Base-by-base conservation (phyloP, 2,329 filamentous ascomycete species). In the Pyrenophora graminea region DNA sequence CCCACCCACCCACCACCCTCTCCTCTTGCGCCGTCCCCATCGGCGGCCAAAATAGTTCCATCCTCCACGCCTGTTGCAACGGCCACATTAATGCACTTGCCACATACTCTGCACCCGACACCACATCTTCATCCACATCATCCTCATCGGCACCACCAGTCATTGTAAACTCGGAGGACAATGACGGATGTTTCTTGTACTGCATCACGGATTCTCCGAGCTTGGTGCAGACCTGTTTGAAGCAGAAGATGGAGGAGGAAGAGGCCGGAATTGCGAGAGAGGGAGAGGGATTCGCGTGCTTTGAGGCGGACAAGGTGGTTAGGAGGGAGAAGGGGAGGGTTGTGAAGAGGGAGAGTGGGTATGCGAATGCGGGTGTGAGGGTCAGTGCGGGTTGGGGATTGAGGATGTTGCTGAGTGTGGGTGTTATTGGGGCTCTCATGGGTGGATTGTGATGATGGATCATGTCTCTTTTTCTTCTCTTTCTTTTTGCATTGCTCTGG, bases 21-120 rank as follows among this genome's bases (percentile, higher is more conserved):
- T 27, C 63, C 15, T 58, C 65, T 17, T 68, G 65, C 50, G 59
- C 65, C 6, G 58, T 69, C 9, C 66, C 61, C 23, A 40, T 68
- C 23, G 66, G 66, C 37, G 60, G 61, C 34, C 56, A 55, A 17
- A 69, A 69, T 50, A 54, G 59, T 21, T 62, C 66, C 10, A 62
- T 67, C 23, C 59, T 69, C 32, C 65, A 69, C 41, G 59, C 56
- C 18, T 69, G 66, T 39, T 69, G 66, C 48, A 68, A 68, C 44
- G 59, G 64, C 7, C 62, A 69, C 48, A 61, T 69, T 55, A 68
- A 69, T 34, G 49, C 56, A 6, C 56, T 68, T 17, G 48, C 46
- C 12, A 63, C 58, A 7, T 67, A 67, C 32, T 56, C 58, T 9
- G 49, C 52, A 2, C 54, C 59, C 1, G 51, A 55, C 6, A 32